Conservation (phyloP, 2,329 filamentous ascomycete species). For the Nakataea oryzae region DNA sequence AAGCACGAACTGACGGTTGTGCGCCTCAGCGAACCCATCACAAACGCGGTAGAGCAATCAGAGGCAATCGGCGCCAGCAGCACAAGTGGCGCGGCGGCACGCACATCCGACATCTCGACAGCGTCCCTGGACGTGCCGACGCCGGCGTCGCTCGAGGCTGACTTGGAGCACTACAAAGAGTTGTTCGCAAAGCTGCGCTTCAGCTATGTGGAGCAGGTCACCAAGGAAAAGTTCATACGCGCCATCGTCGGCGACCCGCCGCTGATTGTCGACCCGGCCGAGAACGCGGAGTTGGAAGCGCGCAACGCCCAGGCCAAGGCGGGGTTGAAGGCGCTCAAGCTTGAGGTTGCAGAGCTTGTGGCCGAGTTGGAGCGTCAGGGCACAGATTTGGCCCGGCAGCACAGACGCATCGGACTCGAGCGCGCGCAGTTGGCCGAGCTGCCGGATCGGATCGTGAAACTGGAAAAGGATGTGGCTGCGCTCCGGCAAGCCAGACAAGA, state of each 20-base stretch:
- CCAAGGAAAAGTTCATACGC: conserved; percentile 94
- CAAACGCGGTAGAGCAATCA: conserved; percentile 34
- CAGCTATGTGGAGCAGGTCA: conserved; percentile 96
- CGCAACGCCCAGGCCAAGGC: conserved; percentile 59
- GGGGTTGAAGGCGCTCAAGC: conserved; percentile 68
- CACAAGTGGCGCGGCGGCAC: conserved; percentile 27
- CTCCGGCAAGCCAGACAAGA: conserved; percentile 21
- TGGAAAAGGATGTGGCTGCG: conserved; percentile 36
- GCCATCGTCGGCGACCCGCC: conserved; percentile 87
- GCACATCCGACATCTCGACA: conserved; percentile 64
- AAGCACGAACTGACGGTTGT: conserved; percentile 60
- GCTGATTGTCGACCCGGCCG: conserved; percentile 67
- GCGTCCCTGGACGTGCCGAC: conserved; percentile 55
- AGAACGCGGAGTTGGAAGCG: conserved; percentile 69
- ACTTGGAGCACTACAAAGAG: conserved; percentile 85
- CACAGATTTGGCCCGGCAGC: conserved; percentile 43
- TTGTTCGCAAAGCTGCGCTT: conserved; percentile 94
- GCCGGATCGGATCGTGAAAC: conserved; percentile 33
- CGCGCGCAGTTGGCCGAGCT: conserved; percentile 37
- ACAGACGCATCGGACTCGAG: conserved; percentile 38
- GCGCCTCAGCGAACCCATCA: conserved; percentile 65
- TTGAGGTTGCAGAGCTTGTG: conserved; percentile 65
- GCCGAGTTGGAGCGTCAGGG: conserved; percentile 58
- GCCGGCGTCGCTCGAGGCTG: conserved; percentile 68
- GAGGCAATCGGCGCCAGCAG: conserved; percentile 21